Base-by-base conservation (phyloP, 805 yeast species). In the Candida krabiensis region DNA sequence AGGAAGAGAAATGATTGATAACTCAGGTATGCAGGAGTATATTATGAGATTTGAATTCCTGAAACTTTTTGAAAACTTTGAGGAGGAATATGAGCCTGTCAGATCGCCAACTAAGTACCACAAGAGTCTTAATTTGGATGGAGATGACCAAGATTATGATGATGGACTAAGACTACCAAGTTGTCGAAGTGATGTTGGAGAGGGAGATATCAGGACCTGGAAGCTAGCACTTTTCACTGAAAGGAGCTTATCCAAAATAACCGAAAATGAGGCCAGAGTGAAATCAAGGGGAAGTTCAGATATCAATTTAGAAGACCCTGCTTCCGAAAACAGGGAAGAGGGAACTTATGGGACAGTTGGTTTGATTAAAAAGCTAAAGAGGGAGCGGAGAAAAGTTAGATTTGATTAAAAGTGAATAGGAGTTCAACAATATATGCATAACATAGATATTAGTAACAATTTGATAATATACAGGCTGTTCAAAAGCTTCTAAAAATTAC, bases 11-110 rank as follows among this genome's bases (percentile, higher is more conserved):
- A 70, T 79, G 30, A 78, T 79, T 31, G 86, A 80, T 49, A 80
- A 80, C 62, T 50, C 59, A 0, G 80, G 77, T 9, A 79, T 80
- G 69, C 79, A 75, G 47, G 68, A 77, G 13, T 79, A 67, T 46
- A 71, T 80, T 13, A 61, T 76, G 47, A 57, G 62, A 35, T 79
- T 77, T 47, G 59, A 67, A 19, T 80, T 80, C 48, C 52, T 79
- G 37, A 49, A 55, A 15, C 48, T 61, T 47, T 61, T 56, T 16
- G 52, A 55, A 8, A 47, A 49, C 2, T 34, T 46, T 7, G 31
- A 39, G n/a, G 66, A 61, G 4, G 77, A 71, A 47, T 71, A 60
- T 46, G 53, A 61, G 19, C 63, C 64, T 2, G 64, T 72, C 35
- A 33, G 44, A 7, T 61, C 72, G 0, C 49, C 55, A 0, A 45